These are phyloP conservation scores for Coemansia asiatica DNA, from an alignment of 192 early-diverging fungal genomes.

Conservation along the genomic window DNA sequence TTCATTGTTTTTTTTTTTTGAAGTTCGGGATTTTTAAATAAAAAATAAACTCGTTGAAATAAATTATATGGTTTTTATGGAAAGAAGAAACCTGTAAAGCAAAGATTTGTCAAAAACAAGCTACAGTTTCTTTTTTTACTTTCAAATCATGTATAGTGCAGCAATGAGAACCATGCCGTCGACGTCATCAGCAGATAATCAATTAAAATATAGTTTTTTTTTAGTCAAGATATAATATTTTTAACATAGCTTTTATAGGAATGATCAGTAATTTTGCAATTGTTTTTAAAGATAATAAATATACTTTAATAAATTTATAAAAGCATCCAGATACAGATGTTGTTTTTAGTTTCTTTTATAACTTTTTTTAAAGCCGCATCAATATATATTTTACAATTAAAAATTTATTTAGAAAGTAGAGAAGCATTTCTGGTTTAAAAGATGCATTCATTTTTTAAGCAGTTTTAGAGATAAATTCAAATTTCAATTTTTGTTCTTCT, in stretches of 20 bases:
- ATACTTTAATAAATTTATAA: too few species aligned
- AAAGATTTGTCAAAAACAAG: not conserved
- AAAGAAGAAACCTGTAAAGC: not conserved
- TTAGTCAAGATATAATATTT: not conserved
- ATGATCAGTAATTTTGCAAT: too few species aligned
- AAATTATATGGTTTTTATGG: not conserved
- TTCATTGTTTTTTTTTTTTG: slow-evolving; percentile 13
- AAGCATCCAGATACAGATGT: too few species aligned
- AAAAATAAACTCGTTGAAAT: slow-evolving; percentile 2
- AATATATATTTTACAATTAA: not conserved
- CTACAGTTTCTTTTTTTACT: too few species aligned
- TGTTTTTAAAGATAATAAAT: too few species aligned
- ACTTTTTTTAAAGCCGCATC: too few species aligned
- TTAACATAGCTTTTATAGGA: too few species aligned
- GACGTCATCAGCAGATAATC: not conserved
- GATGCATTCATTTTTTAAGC: too few species aligned
- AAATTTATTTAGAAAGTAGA: not conserved
- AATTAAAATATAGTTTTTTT: not conserved
- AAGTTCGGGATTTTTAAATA: not conserved
- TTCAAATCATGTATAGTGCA: not conserved
- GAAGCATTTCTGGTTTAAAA: too few species aligned
- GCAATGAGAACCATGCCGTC: not conserved
- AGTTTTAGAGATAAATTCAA: not conserved
- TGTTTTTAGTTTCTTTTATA: too few species aligned
- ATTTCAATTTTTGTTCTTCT: not conserved